Conservation (phyloP, 2,329 filamentous ascomycete genomes). For the Aspergillus sp. region DNA sequence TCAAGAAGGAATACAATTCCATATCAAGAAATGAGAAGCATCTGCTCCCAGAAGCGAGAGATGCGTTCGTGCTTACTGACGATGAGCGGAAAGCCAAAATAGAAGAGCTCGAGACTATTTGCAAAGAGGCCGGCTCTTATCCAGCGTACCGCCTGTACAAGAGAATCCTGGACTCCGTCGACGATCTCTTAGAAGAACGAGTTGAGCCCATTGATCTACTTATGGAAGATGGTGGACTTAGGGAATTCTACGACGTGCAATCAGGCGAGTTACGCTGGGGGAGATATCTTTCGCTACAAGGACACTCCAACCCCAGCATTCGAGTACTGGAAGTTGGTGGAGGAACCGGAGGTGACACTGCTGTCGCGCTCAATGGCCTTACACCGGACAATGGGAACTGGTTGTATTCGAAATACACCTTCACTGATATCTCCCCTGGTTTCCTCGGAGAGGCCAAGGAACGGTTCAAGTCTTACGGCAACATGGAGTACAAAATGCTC, state of each 20-base stretch:
- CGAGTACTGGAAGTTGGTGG: conserved; percentile 27
- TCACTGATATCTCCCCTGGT: conserved; percentile 29
- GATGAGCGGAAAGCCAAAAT: background rate
- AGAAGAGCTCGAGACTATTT: background rate
- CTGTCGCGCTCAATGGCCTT: conserved; percentile 13
- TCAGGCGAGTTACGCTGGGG: conserved; percentile 6
- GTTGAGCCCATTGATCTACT: conserved; percentile 16
- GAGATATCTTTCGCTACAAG: conserved; percentile 13
- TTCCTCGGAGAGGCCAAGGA: conserved; percentile 26
- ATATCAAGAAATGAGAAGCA: background rate
- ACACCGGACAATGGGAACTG: background rate
- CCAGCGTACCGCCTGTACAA: background rate
- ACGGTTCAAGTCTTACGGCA: conserved; percentile 17
- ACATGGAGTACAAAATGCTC: conserved; percentile 27
- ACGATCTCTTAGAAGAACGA: conserved; percentile 13
- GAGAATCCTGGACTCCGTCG: conserved; percentile 6
- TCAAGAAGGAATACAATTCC: background rate
- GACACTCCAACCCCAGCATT: conserved; percentile 22
- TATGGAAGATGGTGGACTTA: conserved; percentile 14
- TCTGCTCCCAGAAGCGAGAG: conserved; percentile 2
- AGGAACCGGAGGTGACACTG: conserved; percentile 27
- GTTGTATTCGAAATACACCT: conserved; percentile 24
- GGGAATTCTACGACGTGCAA: conserved; percentile 7
- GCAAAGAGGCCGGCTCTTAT: background rate
- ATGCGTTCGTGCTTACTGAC: background rate